Evolutionary conservation across 345 rosid genomes (phyloP), one percentile per base, ranked within the genome.

Genomic region (Eucalyptus brandiana): DNA sequence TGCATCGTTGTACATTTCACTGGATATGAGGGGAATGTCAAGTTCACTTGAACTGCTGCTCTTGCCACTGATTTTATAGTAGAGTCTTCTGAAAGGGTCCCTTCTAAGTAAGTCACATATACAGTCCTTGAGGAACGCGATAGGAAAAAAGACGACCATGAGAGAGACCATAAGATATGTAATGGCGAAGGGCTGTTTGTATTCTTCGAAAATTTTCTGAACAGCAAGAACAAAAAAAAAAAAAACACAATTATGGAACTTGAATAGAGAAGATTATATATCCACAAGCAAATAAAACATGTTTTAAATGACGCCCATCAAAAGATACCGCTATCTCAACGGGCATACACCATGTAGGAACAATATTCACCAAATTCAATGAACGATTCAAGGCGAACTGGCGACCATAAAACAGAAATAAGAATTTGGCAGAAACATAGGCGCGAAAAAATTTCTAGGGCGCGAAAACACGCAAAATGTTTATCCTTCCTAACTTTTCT

Each of bases 121-220:
- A 90, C 95, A 91, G 83, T 94, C 95, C 90, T 87, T 94, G n/a
- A 94, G 24, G 72, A 93, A 24, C 3, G 95, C 86, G 60, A 95
- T 34, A 49, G 97, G 97, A 86, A 95, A 89, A 92, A 90, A 93
- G 80, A 94, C 91, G 47, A 93, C 93, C 96, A 95, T 94, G 56
- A 95, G 96, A 87, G 96, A 95, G 90, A 94, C 94, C 28, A 96
- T 95, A 23, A 95, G 92, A 45, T 95, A 95, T 12, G 97, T 93
- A 49, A 95, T 87, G 6, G 94, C 96, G 88, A 95, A 95, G 26
- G 96, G 97, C 54, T 94, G 96, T 87, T 90, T 90, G 91, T 95
- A 95, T 86, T 92, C 91, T 26, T 87, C 86, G 88, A 95, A 95
- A 54, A 95, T 94, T 86, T 90, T 92, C 96, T 94, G 95, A 86